phyloP scores from a whole-genome alignment of 2,329 filamentous ascomycete species.

The Byssothecium circinans region DNA sequence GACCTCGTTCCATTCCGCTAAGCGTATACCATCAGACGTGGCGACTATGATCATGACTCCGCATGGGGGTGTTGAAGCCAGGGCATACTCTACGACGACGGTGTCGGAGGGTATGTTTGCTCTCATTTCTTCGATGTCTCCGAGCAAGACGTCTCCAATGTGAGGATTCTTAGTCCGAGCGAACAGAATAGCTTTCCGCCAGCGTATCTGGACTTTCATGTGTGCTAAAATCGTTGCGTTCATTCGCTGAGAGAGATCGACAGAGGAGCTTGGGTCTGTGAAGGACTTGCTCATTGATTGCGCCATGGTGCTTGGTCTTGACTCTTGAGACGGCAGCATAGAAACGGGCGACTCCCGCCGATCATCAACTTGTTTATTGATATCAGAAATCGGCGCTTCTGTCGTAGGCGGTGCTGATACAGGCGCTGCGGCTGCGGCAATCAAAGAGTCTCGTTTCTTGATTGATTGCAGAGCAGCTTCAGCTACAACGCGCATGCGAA shows the following conservation, averaged over 20 bases:
- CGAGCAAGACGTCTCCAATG: constrained; percentile 6
- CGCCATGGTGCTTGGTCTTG: no score
- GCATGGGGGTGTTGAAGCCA: constrained; percentile 9
- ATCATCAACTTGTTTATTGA: no score
- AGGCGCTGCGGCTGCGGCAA: no score
- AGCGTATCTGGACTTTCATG: constrained; percentile 4
- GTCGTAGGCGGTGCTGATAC: neutral
- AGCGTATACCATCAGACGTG: constrained; percentile 6
- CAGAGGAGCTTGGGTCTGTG: no score
- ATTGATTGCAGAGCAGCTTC: constrained; percentile 2
- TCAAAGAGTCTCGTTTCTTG: constrained; percentile 1
- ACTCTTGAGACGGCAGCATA: no score
- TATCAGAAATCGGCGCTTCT: no score
- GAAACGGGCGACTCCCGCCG: no score
- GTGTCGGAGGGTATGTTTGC: constrained; percentile 5
- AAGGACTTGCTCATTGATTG: no score
- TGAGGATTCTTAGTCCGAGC: constrained; percentile 9
- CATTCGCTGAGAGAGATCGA: neutral
- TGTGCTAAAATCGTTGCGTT: neutral
- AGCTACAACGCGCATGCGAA: neutral
- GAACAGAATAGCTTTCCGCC: constrained; percentile 8
- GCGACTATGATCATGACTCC: constrained; percentile 12
- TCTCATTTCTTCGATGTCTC: constrained; percentile 7
- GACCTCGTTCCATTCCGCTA: constrained; percentile 10
- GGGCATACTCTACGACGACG: constrained; percentile 9